Conservation (phyloP, 768 basidiomycete genomes). For the Russula sp. region DNA sequence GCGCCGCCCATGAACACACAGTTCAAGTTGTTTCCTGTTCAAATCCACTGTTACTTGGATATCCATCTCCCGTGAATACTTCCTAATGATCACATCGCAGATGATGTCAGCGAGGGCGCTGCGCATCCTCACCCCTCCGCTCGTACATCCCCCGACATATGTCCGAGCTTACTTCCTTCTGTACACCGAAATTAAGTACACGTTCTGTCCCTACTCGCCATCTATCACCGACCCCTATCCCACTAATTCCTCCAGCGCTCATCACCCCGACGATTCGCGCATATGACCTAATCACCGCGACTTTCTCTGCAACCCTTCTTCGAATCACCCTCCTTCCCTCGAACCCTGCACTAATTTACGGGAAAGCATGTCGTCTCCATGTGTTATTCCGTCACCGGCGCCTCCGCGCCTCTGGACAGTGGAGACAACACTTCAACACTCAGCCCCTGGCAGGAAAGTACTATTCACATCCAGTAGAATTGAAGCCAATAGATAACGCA, state of each 20-base stretch:
- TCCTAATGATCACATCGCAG: not conserved
- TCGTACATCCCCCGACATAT: not conserved
- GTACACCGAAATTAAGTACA: not conserved
- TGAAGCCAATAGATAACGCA: not conserved
- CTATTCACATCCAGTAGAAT: not conserved
- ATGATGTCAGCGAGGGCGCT: not conserved
- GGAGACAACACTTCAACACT: not conserved
- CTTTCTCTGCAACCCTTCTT: not conserved
- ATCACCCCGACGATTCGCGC: not conserved
- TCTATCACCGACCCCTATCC: not conserved
- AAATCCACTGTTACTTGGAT: not conserved
- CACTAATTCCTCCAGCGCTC: not conserved
- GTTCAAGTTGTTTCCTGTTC: not conserved
- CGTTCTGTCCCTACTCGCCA: not conserved
- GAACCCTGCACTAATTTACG: not conserved
- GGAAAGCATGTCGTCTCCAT: not conserved
- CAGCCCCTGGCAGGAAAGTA: not conserved
- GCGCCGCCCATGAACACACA: not conserved
- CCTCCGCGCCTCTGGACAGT: not conserved
- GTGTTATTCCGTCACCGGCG: not conserved
- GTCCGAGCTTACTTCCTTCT: not conserved
- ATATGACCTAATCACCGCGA: not conserved
- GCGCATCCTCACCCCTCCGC: not conserved
- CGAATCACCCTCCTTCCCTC: not conserved
- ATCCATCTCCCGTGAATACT: not conserved